Evolutionary conservation across 2,329 filamentous ascomycete species (phyloP), one percentile per base, ranked within the genome.

Genomic region (Fusarium setosum): DNA sequence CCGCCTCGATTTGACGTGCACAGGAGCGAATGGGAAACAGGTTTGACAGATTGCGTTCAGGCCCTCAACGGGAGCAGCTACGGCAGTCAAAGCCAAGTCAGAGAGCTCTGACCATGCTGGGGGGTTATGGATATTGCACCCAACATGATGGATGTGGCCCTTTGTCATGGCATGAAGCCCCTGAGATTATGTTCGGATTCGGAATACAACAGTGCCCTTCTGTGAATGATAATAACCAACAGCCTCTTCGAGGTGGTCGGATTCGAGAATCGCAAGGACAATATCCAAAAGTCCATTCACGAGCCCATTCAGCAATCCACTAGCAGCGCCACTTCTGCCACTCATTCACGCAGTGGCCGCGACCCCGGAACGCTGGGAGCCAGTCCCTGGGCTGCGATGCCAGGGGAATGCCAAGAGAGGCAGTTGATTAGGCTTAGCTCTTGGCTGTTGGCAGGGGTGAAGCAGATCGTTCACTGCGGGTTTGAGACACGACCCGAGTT

Each of bases 321-420:
- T 29, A 63, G 45, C 45, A 59, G 31, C 59, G 63, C 63, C 59
- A 67, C 63, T 54, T 61, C 59, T 67, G 63, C 41, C 45, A 37
- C 40, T 56, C 53, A 63, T 59, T 13, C 44, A 67, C 63, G 63
- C 42, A 59, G 52, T 42, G 45, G 18, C 20, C 41, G 31, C 49
- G 34, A 56, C 34, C 59, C 49, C 29, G 35, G 41, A 57, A 58
- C 17, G 60, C 55, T 41, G 52, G 35, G 57, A 56, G 34, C 49
- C 59, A 56, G 41, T 61, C 42, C 35, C 57, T 42, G 23, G 42
- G 50, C 31, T 56, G 56, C 21, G 32, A 37, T 62, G 18, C 40
- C 31, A 62, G 45, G 48, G 58, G n/a, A 45, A 51, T 50, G 41
- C 40, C 51, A 63, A 40, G 57, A 57, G 57, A 57, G 57, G 45